Evolutionary conservation across 805 yeast genomes (phyloP), one percentile per base, ranked within the genome.

Genomic region (Ogataea ganodermae): DNA sequence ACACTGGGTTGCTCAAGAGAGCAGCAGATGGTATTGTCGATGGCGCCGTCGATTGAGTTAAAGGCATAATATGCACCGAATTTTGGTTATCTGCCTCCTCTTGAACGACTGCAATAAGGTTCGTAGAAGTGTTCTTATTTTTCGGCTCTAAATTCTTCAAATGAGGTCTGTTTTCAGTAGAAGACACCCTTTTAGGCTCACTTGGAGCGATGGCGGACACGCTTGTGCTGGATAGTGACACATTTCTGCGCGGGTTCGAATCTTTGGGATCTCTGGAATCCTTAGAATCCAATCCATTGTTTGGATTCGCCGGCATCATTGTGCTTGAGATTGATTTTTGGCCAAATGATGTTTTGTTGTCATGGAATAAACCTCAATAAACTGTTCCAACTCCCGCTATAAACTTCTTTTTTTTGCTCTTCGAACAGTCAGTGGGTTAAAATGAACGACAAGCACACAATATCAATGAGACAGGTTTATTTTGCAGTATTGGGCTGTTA

Each of bases 81-180:
- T 51, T 58, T 3, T 49, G 47, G 33, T 52, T 56, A n/a, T 43
- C 45, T 3, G 60, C 60, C 42, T 58, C 65, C 32, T 61, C 66
- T 36, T 62, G 61, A 8, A 62, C 64, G 12, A 59, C 67, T 5
- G 61, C 55, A 16, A 62, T 56, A 44, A 60, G 35, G 2, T 57
- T 57, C 3, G 67, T 55, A 4, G 60, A 44, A 26, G 51, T 17
- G 27, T 43, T 49, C 24, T 53, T 56, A 13, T 27, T 36, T 22
- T 56, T 56, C 10, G 44, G 30, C 9, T 52, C 56, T 8, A 31
- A 2, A 17, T 14, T 16, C 14, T 32, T 42, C 32, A 22, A 3
- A 12, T n/a, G 42, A 2, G 42, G 16, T 20, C 44, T 44, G 5
- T 26, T 20, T 20, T 50, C 50, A 7, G 44, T 17, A 4, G 48